phyloP scores from a whole-genome alignment of 345 rosid species.

The Nasturtium officinale region DNA sequence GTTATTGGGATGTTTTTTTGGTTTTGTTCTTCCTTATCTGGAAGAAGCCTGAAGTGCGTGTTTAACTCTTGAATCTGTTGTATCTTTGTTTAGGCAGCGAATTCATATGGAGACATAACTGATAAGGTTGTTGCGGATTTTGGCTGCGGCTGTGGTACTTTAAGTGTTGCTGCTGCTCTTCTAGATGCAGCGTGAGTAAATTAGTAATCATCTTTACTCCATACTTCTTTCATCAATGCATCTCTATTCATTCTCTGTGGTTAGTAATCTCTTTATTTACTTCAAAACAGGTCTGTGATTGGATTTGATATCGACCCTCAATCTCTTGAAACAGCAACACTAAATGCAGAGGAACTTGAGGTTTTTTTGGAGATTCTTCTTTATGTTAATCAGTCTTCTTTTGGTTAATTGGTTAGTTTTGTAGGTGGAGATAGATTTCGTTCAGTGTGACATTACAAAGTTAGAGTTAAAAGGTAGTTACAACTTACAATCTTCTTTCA shows the following conservation, averaged over 20 bases:
- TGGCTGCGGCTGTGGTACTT: constrained; percentile 94
- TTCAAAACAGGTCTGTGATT: constrained; percentile 61
- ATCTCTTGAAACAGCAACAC: constrained; percentile 73
- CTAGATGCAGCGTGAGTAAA: constrained; percentile 80
- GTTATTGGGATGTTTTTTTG: constrained; percentile 1
- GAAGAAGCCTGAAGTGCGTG: constrained; percentile 17
- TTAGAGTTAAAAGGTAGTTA: constrained; percentile 73
- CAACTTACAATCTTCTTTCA: constrained; percentile 15
- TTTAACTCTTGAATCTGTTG: constrained; percentile 27
- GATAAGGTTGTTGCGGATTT: constrained; percentile 86
- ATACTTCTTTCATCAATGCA: not conserved
- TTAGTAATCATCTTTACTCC: constrained; percentile 1
- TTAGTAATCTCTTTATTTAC: constrained; percentile 2
- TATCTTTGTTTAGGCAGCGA: constrained; percentile 67
- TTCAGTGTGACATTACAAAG: constrained; percentile 70
- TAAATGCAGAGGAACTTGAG: constrained; percentile 87
- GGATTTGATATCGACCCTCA: constrained; percentile 79
- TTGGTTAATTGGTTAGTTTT: constrained; percentile 17
- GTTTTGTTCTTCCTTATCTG: constrained; percentile 6
- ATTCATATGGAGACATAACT: constrained; percentile 78
- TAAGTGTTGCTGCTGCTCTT: constrained; percentile 85
- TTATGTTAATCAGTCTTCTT: constrained; percentile 8
- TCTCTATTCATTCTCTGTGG: not conserved
- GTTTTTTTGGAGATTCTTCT: constrained; percentile 40
- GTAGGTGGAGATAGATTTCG: constrained; percentile 80